These are phyloP conservation scores for Suhomyces kunorum DNA, from an alignment of 1,139 yeast genomes.

Conservation along the genomic window DNA sequence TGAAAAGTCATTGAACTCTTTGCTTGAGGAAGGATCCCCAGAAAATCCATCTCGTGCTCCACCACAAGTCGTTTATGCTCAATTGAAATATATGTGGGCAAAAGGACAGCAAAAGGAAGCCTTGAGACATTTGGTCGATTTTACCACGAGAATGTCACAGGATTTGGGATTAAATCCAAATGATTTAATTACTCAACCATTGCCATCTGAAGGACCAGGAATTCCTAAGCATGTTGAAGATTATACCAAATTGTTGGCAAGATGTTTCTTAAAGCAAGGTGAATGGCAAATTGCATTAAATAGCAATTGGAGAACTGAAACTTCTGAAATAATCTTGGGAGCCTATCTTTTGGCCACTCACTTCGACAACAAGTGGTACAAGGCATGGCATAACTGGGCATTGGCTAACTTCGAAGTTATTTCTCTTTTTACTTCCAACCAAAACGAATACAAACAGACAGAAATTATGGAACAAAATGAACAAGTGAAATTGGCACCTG, in stretches of 20 bases:
- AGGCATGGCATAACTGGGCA: constrained; percentile 99
- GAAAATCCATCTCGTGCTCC: constrained; percentile 78
- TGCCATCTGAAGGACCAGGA: constrained; percentile 75
- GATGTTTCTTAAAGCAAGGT: constrained; percentile 96
- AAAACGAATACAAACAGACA: constrained; percentile 27
- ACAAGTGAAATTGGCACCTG: constrained; percentile 23
- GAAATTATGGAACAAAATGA: constrained; percentile 30
- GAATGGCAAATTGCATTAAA: constrained; percentile 93
- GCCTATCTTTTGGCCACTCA: constrained; percentile 93
- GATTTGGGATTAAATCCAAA: constrained; percentile 79
- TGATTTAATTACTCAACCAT: constrained; percentile 84
- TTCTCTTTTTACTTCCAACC: constrained; percentile 54
- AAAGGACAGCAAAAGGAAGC: constrained; percentile 90
- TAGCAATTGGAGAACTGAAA: constrained; percentile 77
- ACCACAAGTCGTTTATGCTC: constrained; percentile 96
- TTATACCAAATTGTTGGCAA: constrained; percentile 82
- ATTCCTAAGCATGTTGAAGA: constrained; percentile 76
- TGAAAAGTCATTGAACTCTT: constrained; percentile 80
- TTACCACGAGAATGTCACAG: constrained; percentile 86
- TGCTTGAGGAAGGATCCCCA: constrained; percentile 63
- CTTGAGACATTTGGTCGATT: constrained; percentile 78
- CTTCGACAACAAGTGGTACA: constrained; percentile 90
- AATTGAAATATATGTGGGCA: constrained; percentile 95
- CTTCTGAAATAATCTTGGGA: constrained; percentile 78
- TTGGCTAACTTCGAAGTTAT: constrained; percentile 95